Base-by-base conservation (phyloP, 208 protist genomes). In the Acanthamoeba culbertsoni region DNA sequence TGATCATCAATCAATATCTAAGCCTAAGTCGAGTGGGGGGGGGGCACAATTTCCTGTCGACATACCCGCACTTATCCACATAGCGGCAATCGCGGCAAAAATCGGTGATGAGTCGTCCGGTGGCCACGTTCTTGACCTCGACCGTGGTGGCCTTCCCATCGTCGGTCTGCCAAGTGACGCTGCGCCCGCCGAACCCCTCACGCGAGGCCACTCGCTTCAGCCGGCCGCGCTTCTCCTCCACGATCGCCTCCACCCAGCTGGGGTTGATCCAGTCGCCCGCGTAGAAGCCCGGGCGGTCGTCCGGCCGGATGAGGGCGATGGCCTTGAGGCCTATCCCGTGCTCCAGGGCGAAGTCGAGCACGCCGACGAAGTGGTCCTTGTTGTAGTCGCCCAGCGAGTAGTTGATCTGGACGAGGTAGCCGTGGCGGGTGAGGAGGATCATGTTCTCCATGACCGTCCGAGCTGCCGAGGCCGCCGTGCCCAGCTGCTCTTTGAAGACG, bases 321-420 rank as follows among this genome's bases (percentile, higher is more conserved):
- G 65, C 84, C 48, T 91, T 91, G n/a, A 91, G 65, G 45, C 71
- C 84, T n/a, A 91, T 91, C 26, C 65, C 65, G 35, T 91, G 40
- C 23, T 18, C 59, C 40, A 91, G 40, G 8, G 84, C 84, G 43
- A 91, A 91, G 40, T 91, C 65, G 10, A 91, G 46, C 12, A 91
- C 84, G 10, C 65, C 28, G 37, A 43, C 84, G 48, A 91, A 91
- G 45, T 91, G 48, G 45, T 75, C 46, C 48, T 59, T 91, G 48
- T 91, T 91, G 84, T 91, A 91, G 43, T 91, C 84, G 40, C 84
- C 84, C 46, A 91, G 65, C 42, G 59, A 77, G 31, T 91, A 91
- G 43, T 91, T 91, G 65, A 91, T 91, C 65, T 91, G 84, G 28
- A 91, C 84, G 59, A 42, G 35, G 48, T 91, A 91, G 46, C 84